Evolutionary conservation across 257 asterid genomes (phyloP), one percentile per base, ranked within the genome.

Genomic region (Fraxinus excelsior): DNA sequence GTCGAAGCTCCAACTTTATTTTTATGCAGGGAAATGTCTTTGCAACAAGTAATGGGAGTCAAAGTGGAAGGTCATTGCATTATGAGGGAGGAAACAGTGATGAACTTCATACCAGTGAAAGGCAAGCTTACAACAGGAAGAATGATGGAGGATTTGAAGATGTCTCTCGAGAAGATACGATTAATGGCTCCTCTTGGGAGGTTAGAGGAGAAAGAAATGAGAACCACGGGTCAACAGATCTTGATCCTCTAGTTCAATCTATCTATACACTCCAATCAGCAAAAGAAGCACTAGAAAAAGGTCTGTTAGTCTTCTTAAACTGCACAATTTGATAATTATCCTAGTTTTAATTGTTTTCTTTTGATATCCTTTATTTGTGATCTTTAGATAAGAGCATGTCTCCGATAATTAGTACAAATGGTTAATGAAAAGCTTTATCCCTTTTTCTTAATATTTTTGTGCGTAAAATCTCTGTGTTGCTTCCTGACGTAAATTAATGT

Each of bases 1-100:
- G 89, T 77, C 87, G 82, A 81, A 90, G 97, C 87, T 65, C 91
- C 86, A 81, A 86, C 86, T 88, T 88, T 86, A 82, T 90, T 69
- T 94, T 87, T 85, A 67, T 85, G 94, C 97, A 89, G 97, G 97
- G 90, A 72, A 82, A 53, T 70, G 73, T 73, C 79, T 86, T 83
- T 71, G 83, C 51, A 18, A 66, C 86, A 42, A 89, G 84, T 79
- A 89, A 92, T 71, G 87, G 92, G 62, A 83, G 79, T 49, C 85
- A 38, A 78, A 77, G 82, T 77, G 92, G 84, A 78, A 85, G 84
- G 69, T 82, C 85, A 16, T 79, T 71, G 74, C 84, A 76, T 72
- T 78, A 79, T 84, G 86, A 87, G 79, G 96, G 86, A 80, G 88
- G 83, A 83, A 82, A 79, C 67, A 80, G 89, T 31, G 94, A 89